Evolutionary conservation across 768 basidiomycete species (phyloP).

Genomic region (Amanita pseudoporphyria): DNA sequence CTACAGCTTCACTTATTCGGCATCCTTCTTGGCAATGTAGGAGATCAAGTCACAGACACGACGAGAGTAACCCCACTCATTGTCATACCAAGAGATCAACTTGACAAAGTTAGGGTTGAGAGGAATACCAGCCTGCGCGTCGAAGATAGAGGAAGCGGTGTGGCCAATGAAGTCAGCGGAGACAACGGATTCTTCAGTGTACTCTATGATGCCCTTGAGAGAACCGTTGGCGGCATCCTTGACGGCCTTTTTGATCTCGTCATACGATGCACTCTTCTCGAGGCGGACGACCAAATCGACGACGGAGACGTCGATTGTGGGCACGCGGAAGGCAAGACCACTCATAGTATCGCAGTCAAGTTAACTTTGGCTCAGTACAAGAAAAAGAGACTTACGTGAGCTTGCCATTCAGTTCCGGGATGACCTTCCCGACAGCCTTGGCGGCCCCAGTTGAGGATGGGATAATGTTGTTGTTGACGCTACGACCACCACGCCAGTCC

Average conservation of each 20-base stretch:
- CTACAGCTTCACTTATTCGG: conserved; percentile 13
- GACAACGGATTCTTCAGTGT: conserved; percentile 85
- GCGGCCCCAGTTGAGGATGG: conserved; percentile 94
- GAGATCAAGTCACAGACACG: conserved; percentile 82
- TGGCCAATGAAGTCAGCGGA: conserved; percentile 81
- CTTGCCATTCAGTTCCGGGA: conserved; percentile 86
- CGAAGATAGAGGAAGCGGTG: conserved; percentile 76
- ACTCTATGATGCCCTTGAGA: conserved; percentile 61
- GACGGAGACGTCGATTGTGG: conserved; percentile 86
- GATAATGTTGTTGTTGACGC: conserved; percentile 91
- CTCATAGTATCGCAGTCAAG: conserved; percentile 21
- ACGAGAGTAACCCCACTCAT: conserved; percentile 86
- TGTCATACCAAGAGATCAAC: conserved; percentile 92
- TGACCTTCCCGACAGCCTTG: conserved; percentile 94
- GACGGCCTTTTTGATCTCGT: conserved; percentile 72
- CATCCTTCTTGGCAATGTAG: conserved; percentile 62
- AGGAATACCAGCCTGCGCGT: conserved; percentile 78
- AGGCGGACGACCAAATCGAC: conserved; percentile 88
- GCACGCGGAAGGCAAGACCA: conserved; percentile 90
- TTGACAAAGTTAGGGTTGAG: conserved; percentile 89
- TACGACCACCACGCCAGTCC: conserved; percentile 91
- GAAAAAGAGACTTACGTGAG: conserved; percentile 52
- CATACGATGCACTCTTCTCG: conserved; percentile 71
- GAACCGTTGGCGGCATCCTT: conserved; percentile 60
- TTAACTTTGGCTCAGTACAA: neutral